phyloP scores from a whole-genome alignment of 352 stramenopile species.

The Albugo candida region DNA sequence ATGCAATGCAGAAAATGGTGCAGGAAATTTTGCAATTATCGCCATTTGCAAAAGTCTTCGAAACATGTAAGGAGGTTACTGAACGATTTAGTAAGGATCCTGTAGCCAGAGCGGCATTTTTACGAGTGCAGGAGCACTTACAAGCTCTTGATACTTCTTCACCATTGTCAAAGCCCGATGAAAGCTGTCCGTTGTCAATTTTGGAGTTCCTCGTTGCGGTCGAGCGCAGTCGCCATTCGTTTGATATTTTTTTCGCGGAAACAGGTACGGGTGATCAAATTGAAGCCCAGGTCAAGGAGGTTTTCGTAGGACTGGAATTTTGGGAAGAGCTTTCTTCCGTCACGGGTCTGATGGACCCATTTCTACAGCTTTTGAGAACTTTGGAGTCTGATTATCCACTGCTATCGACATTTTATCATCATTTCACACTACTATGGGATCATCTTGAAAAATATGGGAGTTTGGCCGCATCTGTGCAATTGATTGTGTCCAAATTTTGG shows the following conservation, averaged over 20 bases:
- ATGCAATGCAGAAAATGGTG: conserved; percentile 38
- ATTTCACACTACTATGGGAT: conserved; percentile 39
- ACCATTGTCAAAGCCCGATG: conserved; percentile 15
- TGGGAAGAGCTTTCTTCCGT: conserved; percentile 34
- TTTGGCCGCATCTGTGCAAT: conserved; percentile 22
- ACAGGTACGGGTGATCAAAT: conserved; percentile 19
- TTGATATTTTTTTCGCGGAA: conserved; percentile 36
- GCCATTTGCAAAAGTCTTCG: conserved; percentile 16
- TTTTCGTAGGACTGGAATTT: conserved; percentile 24
- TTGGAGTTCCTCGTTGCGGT: conserved; percentile 31
- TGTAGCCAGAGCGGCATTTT: conserved; percentile 20
- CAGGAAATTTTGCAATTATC: conserved; percentile 28
- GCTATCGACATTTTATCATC: conserved; percentile 53
- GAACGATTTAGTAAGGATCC: conserved; percentile 26
- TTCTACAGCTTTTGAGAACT: conserved; percentile 43
- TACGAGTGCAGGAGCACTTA: conserved; percentile 25
- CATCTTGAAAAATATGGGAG: conserved; percentile 41
- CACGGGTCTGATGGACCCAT: conserved; percentile 37
- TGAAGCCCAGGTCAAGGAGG: conserved; percentile 17
- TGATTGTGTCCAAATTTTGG: conserved; percentile 40
- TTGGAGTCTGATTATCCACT: conserved; percentile 40
- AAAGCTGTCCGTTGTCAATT: conserved; percentile 13
- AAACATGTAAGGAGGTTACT: conserved; percentile 20
- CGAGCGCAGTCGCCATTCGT: conserved; percentile 29
- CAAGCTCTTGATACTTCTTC: conserved; percentile 21